Base-by-base conservation (phyloP, 2,329 filamentous ascomycete species). In the Scedosporium dehoogii region DNA sequence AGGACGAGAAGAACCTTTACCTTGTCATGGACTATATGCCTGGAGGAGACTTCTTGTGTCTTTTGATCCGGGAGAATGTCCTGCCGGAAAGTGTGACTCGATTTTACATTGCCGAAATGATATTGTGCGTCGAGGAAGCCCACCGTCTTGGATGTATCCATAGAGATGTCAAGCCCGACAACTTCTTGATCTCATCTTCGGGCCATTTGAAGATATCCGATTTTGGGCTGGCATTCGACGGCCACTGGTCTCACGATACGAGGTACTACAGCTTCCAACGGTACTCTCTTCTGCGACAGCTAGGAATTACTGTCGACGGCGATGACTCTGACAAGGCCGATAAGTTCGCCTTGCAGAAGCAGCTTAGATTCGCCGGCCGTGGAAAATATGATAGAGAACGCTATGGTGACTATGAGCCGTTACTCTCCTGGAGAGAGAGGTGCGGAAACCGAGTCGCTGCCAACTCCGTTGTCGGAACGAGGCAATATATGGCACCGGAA, bases 1-100 rank as follows among this genome's bases (percentile, higher is more conserved):
- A 97, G 73, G 94, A 97, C 71, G 78, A 83, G 42, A 82, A 84
- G 51, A 91, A 90, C 68, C 80, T 99, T 5, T 97, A 97, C 69
- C 84, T 99, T 5, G 89, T 97, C 60, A 97, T 97, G 92, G 92
- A 97, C 64, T 99, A 96, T 71, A 97, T 97, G 91, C 88, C 96
- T 2, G 94, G 93, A 0, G 93, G 94, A 0, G 93, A 99, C 72
- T 97, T 99, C 67, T 80, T 99, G 0, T 90, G 90, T 1, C 75
- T 97, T 0, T 77, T 99, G 16, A 89, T 97, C 62, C 86, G 92
- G 16, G 90, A 96, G 70, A 92, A 94, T 65, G 84, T 90, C 2
- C 79, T 99, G 1, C 85, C 85, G 62, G 94, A 97, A 73, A 78
- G 82, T 0, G 85, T 90, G 53, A 87, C 92, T 4, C 88, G 85